A percentile compares a stretch with the other conserved stretches of the same genome.
These are phyloP conservation scores for Teratosphaeria viscida DNA, from an alignment of 2,329 filamentous ascomycete genomes.

Conservation along the genomic window DNA sequence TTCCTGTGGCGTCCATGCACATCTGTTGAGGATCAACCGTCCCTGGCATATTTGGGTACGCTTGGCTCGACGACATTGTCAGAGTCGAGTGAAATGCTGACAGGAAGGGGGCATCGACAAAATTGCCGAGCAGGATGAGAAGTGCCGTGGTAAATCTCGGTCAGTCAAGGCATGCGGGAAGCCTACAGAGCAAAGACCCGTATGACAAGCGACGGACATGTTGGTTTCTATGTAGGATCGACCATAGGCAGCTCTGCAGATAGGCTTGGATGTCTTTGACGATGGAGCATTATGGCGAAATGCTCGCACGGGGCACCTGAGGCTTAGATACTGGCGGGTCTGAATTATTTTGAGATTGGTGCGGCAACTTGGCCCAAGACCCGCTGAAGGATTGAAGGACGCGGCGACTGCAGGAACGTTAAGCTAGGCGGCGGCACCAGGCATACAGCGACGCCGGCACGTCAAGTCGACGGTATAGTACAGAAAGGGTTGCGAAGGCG, in stretches of 20 bases:
- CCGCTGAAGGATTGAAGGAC: constrained; percentile 4
- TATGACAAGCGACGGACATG: constrained; percentile 17
- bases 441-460: background rate
- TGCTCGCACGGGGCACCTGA: constrained; percentile 8
- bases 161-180: constrained; percentile 12
- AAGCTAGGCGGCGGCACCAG: constrained; percentile 2
- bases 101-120: constrained; percentile 17
- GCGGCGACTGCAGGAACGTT: constrained; percentile 9
- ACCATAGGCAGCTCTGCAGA: constrained; percentile 7
- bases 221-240: constrained; percentile 23
- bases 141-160: constrained; percentile 13
- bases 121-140: constrained; percentile 13
- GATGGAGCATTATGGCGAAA: constrained; percentile 14
- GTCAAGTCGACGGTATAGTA: background rate
- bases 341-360: constrained; percentile 19
- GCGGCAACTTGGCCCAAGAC: constrained; percentile 8
- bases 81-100: constrained; percentile 11
- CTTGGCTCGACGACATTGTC: constrained; percentile 21
- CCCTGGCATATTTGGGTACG: constrained; percentile 15
- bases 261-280: constrained; percentile 8
- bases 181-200: constrained; percentile 11
- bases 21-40: constrained; percentile 20
- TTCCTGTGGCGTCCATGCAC: constrained; percentile 14
- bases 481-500: background rate
- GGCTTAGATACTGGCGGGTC: constrained; percentile 12